These are phyloP conservation scores for Penicillium sp. DNA, from an alignment of 2,329 filamentous ascomycete genomes.

Conservation along the genomic window DNA sequence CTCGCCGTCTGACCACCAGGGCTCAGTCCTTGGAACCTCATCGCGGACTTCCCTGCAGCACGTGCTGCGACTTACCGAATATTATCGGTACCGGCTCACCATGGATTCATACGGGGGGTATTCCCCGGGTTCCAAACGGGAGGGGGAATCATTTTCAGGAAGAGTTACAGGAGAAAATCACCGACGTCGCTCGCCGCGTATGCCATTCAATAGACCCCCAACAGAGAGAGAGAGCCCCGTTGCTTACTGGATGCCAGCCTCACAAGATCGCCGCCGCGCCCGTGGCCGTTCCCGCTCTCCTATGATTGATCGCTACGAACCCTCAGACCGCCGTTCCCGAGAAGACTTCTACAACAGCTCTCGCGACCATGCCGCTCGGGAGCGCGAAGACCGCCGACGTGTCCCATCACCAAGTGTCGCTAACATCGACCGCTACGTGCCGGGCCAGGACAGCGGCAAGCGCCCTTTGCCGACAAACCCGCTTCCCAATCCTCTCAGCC, in stretches of 20 bases:
- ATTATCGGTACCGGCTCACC: neutral
- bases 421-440: constrained; percentile 62
- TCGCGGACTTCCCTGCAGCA: neutral
- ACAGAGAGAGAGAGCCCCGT: neutral
- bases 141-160: constrained; percentile 38
- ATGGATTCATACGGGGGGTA: constrained; percentile 49
- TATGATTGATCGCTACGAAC: constrained; percentile 62
- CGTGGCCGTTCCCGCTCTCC: constrained; percentile 58
- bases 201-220: constrained; percentile 9
- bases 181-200: constrained; percentile 47
- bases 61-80: constrained; percentile 1
- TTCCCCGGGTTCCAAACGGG: constrained; percentile 42
- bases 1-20: neutral
- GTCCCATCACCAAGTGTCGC: constrained; percentile 55
- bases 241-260: constrained; percentile 20
- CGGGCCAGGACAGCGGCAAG: constrained; percentile 55
- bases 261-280: constrained; percentile 43
- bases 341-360: constrained; percentile 54
- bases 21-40: neutral
- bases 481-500: constrained; percentile 57
- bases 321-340: constrained; percentile 50
- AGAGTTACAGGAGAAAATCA: constrained; percentile 38
- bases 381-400: constrained; percentile 55
- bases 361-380: constrained; percentile 44
- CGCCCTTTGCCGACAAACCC: constrained; percentile 54